These are phyloP conservation scores for Abrus precatorius DNA, from an alignment of 306 rosid species.

Conservation along the genomic window DNA sequence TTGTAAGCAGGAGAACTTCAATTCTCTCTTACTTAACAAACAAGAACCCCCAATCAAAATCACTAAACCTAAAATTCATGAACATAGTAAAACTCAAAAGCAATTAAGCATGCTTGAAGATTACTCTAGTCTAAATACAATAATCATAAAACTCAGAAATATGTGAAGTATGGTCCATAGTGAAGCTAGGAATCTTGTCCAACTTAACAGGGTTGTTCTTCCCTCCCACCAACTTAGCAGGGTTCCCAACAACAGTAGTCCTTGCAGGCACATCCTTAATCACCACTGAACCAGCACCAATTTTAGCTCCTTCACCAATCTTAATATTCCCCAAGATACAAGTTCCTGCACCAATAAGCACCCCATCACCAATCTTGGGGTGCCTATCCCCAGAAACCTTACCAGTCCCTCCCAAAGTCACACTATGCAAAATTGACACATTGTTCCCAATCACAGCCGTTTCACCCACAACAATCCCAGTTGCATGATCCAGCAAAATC, in stretches of 20 bases:
- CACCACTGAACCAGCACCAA: slow-evolving; percentile 94
- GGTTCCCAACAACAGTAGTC: slow-evolving; percentile 94
- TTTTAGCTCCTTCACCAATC: slow-evolving; percentile 85
- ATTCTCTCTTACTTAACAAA: slow-evolving; percentile 60
- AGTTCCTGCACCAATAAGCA: slow-evolving; percentile 89
- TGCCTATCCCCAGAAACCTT: slow-evolving; percentile 83
- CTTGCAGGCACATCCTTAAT: slow-evolving; percentile 89
- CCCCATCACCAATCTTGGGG: slow-evolving; percentile 95
- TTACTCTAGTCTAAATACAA: slow-evolving; percentile 56
- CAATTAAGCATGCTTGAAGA: neutral
- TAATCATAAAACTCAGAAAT: slow-evolving; percentile 80
- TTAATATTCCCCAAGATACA: slow-evolving; percentile 85
- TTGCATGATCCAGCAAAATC: slow-evolving; percentile 86
- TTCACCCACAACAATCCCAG: slow-evolving; percentile 91
- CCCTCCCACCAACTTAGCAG: slow-evolving; percentile 88
- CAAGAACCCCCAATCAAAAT: slow-evolving; percentile 33
- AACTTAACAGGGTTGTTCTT: slow-evolving; percentile 75
- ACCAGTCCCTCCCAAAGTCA: slow-evolving; percentile 96
- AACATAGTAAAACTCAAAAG: neutral
- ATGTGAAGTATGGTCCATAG: slow-evolving; percentile 88
- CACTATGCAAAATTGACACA: slow-evolving; percentile 91
- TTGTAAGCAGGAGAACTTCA: slow-evolving; percentile 58
- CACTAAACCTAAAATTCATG: neutral
- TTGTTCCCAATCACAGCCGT: slow-evolving; percentile 90
- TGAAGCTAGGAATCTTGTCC: slow-evolving; percentile 80